A percentile compares a stretch with the other conserved stretches of the same genome.
These are phyloP conservation scores for Friedmanniomyces endolithicus DNA, from an alignment of 495 filamentous ascomycete species.

Conservation along the genomic window DNA sequence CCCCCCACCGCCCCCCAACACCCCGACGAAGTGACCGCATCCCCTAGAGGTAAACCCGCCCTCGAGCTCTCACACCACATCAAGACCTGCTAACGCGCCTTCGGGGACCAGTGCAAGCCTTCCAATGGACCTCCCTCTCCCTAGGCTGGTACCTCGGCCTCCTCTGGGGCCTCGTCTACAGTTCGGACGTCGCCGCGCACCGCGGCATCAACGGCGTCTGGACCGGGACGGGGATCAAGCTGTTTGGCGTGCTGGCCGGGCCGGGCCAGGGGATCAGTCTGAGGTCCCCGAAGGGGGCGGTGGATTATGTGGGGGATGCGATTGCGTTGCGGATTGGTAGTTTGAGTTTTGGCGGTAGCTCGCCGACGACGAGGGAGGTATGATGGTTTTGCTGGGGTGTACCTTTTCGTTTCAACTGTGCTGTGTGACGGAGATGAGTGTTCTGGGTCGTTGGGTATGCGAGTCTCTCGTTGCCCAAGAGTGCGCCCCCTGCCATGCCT, in stretches of 20 bases:
- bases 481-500: not conserved
- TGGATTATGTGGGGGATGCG: constrained; percentile 89
- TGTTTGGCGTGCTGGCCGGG: constrained; percentile 55
- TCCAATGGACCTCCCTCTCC: constrained; percentile 86
- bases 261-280: constrained; percentile 67
- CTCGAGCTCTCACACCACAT: constrained; percentile 28
- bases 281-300: constrained; percentile 74
- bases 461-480: not conserved
- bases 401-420: not conserved
- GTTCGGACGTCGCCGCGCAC: constrained; percentile 73
- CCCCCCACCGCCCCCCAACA: constrained; percentile 20
- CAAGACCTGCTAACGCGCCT: not conserved
- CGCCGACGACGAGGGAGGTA: not conserved
- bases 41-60: not conserved
- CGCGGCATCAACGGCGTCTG: constrained; percentile 77
- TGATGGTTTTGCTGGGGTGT: not conserved
- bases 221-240: constrained; percentile 77
- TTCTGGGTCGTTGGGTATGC: not conserved
- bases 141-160: constrained; percentile 94
- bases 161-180: constrained; percentile 92
- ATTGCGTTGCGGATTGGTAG: constrained; percentile 78
- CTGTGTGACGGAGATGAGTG: not conserved
- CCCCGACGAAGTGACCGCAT: not conserved
- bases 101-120: constrained; percentile 53
- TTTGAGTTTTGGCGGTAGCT: constrained; percentile 40